phyloP scores from a whole-genome alignment of 495 filamentous ascomycete species.

The Monascus purpureus region DNA sequence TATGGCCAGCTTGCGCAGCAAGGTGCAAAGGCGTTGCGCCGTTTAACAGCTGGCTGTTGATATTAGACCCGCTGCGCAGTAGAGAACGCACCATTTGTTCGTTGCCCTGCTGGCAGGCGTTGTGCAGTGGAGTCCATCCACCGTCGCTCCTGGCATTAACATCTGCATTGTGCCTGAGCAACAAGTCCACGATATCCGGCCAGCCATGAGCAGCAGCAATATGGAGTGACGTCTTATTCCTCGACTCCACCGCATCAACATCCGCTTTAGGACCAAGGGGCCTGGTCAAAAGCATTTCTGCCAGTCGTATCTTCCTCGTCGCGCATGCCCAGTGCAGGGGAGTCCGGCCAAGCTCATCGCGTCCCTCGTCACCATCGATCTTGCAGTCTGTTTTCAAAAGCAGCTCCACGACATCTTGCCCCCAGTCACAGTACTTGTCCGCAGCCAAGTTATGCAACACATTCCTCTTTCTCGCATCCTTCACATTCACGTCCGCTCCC shows the following conservation, averaged over 20 bases:
- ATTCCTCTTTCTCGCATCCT: conserved; percentile 23
- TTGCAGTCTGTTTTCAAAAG: conserved; percentile 28
- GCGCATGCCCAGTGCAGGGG: conserved; percentile 52
- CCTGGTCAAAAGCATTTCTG: conserved; percentile 37
- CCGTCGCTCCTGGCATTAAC: conserved; percentile 44
- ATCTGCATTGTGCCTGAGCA: conserved; percentile 38
- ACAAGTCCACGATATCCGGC: conserved; percentile 39
- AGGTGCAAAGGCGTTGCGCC: conserved; percentile 49
- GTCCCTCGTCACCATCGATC: conserved; percentile 24
- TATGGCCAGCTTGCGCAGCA: conserved; percentile 45
- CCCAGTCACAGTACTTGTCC: conserved; percentile 40
- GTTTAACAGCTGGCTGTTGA: conserved; percentile 41
- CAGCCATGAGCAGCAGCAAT: conserved; percentile 40
- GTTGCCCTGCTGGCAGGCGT: conserved; percentile 43
- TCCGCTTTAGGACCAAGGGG: conserved; percentile 25
- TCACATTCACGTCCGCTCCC: conserved; percentile 35
- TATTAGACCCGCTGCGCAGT: conserved; percentile 35
- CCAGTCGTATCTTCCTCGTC: conserved; percentile 42
- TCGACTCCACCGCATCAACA: conserved; percentile 38
- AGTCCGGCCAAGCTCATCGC: conserved; percentile 37
- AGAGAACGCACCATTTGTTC: conserved; percentile 35
- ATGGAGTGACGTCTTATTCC: conserved; percentile 48
- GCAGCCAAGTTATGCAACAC: conserved; percentile 42
- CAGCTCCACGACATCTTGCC: conserved; percentile 31
- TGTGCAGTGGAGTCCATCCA: conserved; percentile 51